These are phyloP conservation scores for Apiotrichum laibachii DNA, from an alignment of 1,284 basidiomycete species.

Conservation along the genomic window DNA sequence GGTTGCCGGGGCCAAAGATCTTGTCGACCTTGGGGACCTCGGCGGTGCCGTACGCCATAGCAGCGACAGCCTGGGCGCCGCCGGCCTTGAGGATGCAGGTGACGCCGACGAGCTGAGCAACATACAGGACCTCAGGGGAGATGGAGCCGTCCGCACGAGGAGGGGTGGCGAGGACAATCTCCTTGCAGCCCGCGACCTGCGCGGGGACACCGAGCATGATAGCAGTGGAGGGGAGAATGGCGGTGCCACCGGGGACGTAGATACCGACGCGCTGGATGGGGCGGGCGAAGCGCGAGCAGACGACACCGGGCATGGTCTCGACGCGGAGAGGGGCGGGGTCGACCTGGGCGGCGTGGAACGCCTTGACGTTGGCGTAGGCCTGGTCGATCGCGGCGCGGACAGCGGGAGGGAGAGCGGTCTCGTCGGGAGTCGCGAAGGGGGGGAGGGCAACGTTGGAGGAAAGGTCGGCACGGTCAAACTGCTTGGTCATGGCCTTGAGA, in stretches of 20 bases:
- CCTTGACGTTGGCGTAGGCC: slow-evolving; percentile 88
- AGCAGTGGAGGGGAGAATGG: slow-evolving; percentile 92
- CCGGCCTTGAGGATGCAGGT: slow-evolving; percentile 87
- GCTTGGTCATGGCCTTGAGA: slow-evolving; percentile 82
- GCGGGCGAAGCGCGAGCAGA: slow-evolving; percentile 88
- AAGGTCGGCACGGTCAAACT: slow-evolving; percentile 76
- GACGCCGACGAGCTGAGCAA: slow-evolving; percentile 81
- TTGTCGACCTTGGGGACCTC: slow-evolving; percentile 99
- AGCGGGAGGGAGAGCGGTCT: slow-evolving; percentile 60
- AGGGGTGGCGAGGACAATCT: slow-evolving; percentile 92
- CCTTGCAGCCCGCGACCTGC: slow-evolving; percentile 91
- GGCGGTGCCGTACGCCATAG: slow-evolving; percentile 92
- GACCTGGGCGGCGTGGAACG: slow-evolving; percentile 83
- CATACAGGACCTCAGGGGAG: slow-evolving; percentile 93
- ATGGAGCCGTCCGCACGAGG: slow-evolving; percentile 85
- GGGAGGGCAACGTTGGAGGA: slow-evolving; percentile 52
- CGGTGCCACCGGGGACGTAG: slow-evolving; percentile 97
- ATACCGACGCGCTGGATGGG: slow-evolving; percentile 93
- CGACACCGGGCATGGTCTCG: slow-evolving; percentile 97
- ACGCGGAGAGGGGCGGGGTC: slow-evolving; percentile 71
- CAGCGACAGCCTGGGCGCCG: slow-evolving; percentile 95
- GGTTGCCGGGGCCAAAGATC: slow-evolving; percentile 98
- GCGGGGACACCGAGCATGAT: slow-evolving; percentile 98
- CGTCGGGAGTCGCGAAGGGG: slow-evolving; percentile 50
- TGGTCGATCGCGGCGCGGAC: slow-evolving; percentile 83